phyloP scores from a whole-genome alignment of 371 early-diverging fungal species.

The Lichtheimia corymbifera region DNA sequence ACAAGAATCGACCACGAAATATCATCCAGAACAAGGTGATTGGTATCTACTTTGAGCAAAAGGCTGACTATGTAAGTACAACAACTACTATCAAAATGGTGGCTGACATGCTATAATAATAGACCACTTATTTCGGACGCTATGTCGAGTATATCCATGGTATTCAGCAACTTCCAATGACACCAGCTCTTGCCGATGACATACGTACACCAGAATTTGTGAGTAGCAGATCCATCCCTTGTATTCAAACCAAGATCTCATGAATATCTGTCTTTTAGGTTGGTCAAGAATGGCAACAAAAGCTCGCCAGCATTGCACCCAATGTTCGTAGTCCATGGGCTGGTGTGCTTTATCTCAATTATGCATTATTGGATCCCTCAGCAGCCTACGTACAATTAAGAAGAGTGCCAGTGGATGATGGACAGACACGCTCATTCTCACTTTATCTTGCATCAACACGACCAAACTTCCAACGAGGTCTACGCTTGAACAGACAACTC shows the following conservation, averaged over 20 bases:
- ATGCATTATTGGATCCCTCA: slow-evolving; percentile 49
- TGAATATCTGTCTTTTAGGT: slow-evolving; percentile 17
- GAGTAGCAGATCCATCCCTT: slow-evolving; percentile 3
- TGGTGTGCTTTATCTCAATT: slow-evolving; percentile 58
- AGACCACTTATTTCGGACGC: slow-evolving; percentile 68
- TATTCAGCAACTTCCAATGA: slow-evolving; percentile 81
- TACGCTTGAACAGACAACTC: not conserved
- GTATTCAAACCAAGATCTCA: not conserved
- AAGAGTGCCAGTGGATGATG: slow-evolving; percentile 54
- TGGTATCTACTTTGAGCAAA: slow-evolving; percentile 75
- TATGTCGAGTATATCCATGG: slow-evolving; percentile 73
- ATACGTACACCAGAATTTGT: slow-evolving; percentile 54
- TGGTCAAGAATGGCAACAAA: slow-evolving; percentile 55
- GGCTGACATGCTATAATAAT: not conserved
- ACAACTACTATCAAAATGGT: not conserved
- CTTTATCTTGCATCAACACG: slow-evolving; percentile 59
- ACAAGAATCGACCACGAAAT: slow-evolving; percentile 44
- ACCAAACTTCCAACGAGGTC: slow-evolving; percentile 27
- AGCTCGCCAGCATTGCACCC: slow-evolving; percentile 30
- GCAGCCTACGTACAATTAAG: slow-evolving; percentile 44
- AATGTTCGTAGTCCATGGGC: slow-evolving; percentile 51
- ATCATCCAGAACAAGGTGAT: slow-evolving; percentile 66
- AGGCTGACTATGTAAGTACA: slow-evolving; percentile 64
- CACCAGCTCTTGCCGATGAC: slow-evolving; percentile 60
- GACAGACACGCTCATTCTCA: slow-evolving; percentile 61